Evolutionary conservation across 2,329 filamentous ascomycete species (phyloP).

Genomic region (Botrytis fragariae): DNA sequence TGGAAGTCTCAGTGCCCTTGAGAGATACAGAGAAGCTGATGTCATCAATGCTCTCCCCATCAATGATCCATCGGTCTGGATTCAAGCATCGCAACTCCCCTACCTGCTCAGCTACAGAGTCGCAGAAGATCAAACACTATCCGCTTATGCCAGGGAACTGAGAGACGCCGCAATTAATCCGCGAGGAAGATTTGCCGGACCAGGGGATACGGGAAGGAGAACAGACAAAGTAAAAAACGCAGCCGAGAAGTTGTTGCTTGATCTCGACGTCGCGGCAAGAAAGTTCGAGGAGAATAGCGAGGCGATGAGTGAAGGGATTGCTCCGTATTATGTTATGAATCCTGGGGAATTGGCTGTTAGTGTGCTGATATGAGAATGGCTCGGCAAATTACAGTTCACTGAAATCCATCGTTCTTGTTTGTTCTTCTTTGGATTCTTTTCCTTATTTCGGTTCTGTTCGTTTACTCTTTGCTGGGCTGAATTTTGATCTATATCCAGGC

Average conservation of each 20-base stretch:
- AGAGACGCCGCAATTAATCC: neutral
- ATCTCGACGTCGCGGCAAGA: constrained; percentile 3
- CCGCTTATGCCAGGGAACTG: constrained; percentile 12
- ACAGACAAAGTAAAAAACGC: neutral
- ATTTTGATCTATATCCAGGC: neutral
- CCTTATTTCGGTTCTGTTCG: neutral
- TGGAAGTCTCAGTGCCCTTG: constrained; percentile 19
- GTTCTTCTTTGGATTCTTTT: neutral
- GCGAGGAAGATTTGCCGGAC: neutral
- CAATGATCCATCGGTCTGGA: constrained; percentile 44
- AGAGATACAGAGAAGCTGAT: constrained; percentile 17
- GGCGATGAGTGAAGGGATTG: constrained; percentile 11
- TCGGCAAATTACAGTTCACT: neutral
- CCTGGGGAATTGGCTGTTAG: constrained; percentile 7
- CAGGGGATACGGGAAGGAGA: neutral
- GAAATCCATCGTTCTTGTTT: neutral
- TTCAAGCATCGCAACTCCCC: constrained; percentile 46
- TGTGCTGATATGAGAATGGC: neutral
- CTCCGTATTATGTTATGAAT: constrained; percentile 11
- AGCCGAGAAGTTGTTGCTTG: constrained; percentile 13
- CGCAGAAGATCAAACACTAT: constrained; percentile 42
- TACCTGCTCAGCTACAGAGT: constrained; percentile 47
- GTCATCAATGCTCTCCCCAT: constrained; percentile 42
- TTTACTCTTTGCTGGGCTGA: neutral
- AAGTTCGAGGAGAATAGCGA: constrained; percentile 13